Evolutionary conservation across 1,284 basidiomycete genomes (phyloP).

Genomic region (Trametes pubescens): DNA sequence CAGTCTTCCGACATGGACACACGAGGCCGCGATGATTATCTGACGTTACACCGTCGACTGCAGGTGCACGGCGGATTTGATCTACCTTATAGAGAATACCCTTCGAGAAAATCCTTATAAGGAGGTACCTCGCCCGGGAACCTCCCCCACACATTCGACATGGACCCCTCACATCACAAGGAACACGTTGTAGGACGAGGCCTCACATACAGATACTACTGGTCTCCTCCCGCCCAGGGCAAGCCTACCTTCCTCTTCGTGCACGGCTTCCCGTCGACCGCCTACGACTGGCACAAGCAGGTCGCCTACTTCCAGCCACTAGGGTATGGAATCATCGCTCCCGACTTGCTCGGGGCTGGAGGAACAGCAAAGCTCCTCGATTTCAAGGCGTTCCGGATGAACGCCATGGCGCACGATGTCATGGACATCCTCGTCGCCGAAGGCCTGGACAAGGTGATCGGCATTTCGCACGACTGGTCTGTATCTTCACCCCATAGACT

Average conservation of each 20-base stretch:
- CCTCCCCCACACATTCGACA: background rate
- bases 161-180: background rate
- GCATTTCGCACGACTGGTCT: conserved; percentile 61
- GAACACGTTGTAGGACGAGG: conserved; percentile 45
- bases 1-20: no score
- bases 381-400: conserved; percentile 44
- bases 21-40: no score
- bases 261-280: conserved; percentile 56
- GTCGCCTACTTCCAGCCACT: conserved; percentile 49
- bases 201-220: conserved; percentile 50
- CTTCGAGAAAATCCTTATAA: no score
- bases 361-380: conserved; percentile 55
- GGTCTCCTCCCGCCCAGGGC: conserved; percentile 35
- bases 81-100: no score
- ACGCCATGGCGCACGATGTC: conserved; percentile 49
- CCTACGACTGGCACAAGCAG: conserved; percentile 55
- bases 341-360: conserved; percentile 61
- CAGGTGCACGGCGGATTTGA: no score
- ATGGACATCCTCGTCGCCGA: conserved; percentile 55
- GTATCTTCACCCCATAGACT: no score
- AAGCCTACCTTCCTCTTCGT: conserved; percentile 53
- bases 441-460: conserved; percentile 46
- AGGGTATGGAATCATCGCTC: conserved; percentile 57
- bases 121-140: no score
- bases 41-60: no score